A percentile compares a stretch with the other conserved stretches of the same genome.
Evolutionary conservation across 2,329 filamentous ascomycete genomes (phyloP).

Genomic region (Phialophora expanda): DNA sequence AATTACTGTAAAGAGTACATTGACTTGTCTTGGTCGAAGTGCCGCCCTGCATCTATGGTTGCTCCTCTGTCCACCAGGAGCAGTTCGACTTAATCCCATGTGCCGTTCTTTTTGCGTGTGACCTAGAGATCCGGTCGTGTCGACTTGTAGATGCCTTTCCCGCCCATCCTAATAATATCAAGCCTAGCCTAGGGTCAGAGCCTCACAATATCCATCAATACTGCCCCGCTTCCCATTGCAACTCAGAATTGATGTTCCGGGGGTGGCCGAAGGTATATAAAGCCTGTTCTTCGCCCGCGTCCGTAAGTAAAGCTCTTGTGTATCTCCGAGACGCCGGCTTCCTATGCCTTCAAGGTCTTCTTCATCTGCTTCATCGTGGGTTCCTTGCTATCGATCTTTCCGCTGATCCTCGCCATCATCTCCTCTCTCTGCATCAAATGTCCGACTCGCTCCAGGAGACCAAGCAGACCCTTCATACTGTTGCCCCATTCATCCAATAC

Average conservation of each 20-base stretch:
- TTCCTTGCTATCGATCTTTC: slow-evolving; percentile 2
- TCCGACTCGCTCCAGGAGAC: slow-evolving; percentile 86
- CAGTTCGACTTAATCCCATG: background rate
- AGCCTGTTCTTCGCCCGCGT: background rate
- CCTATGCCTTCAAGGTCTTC: background rate
- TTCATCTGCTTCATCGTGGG: background rate
- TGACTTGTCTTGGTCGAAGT: background rate
- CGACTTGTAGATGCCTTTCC: background rate
- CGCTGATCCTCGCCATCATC: slow-evolving; percentile 95
- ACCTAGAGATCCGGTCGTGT: background rate
- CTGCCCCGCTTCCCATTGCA: background rate
- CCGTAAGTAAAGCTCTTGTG: background rate
- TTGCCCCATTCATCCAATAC: slow-evolving; percentile 98
- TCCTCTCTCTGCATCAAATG: slow-evolving; percentile 99
- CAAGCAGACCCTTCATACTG: slow-evolving; percentile 93
- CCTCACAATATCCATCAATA: background rate
- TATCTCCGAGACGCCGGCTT: background rate
- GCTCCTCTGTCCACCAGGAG: background rate
- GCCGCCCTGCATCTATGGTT: background rate
- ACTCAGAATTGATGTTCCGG: background rate
- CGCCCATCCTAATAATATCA: background rate
- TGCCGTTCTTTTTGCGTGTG: background rate
- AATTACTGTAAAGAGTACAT: background rate
- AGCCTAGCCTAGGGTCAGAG: background rate
- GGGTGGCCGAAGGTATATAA: background rate